A percentile compares a stretch with the other conserved stretches of the same genome.
Conservation (phyloP, 2,329 filamentous ascomycete species). For the Trichoderma breve region DNA sequence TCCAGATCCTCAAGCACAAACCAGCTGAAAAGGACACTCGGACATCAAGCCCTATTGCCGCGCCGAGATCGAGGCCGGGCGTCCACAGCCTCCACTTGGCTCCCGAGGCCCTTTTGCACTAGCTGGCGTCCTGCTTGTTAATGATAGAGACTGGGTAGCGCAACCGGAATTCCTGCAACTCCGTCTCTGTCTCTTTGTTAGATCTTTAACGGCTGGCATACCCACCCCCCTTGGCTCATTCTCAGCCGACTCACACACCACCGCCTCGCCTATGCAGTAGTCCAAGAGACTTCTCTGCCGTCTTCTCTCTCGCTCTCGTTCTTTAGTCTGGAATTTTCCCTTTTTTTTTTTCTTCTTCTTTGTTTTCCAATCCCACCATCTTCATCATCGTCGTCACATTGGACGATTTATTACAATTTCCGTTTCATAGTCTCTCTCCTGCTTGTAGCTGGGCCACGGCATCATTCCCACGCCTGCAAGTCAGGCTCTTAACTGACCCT, state of each 20-base stretch:
- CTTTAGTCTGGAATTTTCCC: no score
- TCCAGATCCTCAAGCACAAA: not conserved
- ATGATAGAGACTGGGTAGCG: not conserved
- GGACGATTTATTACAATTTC: not conserved
- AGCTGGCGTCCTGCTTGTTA: not conserved
- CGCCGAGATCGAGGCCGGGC: slow-evolving; percentile 14
- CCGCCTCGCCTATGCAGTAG: not conserved
- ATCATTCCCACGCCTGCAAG: not conserved
- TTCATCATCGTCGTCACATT: not conserved
- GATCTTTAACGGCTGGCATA: not conserved
- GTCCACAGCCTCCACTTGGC: slow-evolving; percentile 15
- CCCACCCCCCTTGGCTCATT: not conserved
- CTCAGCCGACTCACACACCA: slow-evolving; percentile 3
- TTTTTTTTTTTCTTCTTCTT: not conserved
- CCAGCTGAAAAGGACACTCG: not conserved
- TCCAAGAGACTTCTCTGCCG: not conserved
- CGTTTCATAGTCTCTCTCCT: not conserved
- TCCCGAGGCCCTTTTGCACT: slow-evolving; percentile 16
- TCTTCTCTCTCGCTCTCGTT: not conserved
- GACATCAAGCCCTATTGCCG: slow-evolving; percentile 15
- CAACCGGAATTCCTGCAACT: slow-evolving; percentile 1
- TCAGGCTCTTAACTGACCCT: not conserved
- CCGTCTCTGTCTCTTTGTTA: not conserved
- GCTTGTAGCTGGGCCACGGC: not conserved
- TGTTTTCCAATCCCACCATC: not conserved